These are phyloP conservation scores for Xylaria sp. DNA, from an alignment of 2,329 filamentous ascomycete species.

Conservation along the genomic window DNA sequence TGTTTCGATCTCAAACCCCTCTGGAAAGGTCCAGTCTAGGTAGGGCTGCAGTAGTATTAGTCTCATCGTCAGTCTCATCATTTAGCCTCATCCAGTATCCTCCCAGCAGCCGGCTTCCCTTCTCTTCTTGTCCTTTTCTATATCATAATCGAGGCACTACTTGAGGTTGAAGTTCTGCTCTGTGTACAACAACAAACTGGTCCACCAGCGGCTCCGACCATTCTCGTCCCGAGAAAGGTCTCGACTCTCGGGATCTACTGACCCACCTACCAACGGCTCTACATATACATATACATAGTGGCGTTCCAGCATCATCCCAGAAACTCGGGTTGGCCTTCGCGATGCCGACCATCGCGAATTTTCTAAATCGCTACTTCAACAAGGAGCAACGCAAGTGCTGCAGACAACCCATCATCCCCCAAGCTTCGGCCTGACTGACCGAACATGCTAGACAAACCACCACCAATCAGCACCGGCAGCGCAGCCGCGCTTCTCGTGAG, in stretches of 20 bases:
- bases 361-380: slow-evolving; percentile 45
- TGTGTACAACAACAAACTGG: too few relatives aligned
- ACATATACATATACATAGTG: too few relatives aligned
- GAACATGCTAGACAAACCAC: slow-evolving; percentile 48
- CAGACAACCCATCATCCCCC: not conserved
- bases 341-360: slow-evolving; percentile 47
- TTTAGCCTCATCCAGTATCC: too few relatives aligned
- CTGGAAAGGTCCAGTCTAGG: not conserved
- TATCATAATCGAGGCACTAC: not conserved
- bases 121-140: not conserved
- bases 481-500: slow-evolving; percentile 53
- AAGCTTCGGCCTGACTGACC: slow-evolving; percentile 36
- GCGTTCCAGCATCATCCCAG: slow-evolving; percentile 23
- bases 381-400: slow-evolving; percentile 47
- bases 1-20: not conserved
- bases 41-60: too few relatives aligned
- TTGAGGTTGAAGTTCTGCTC: not conserved
- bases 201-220: too few relatives aligned
- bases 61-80: not conserved
- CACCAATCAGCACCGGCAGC: slow-evolving; percentile 53
- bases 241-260: slow-evolving; percentile 19
- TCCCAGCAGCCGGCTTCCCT: not conserved
- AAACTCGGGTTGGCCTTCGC: slow-evolving; percentile 21
- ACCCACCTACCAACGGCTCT: slow-evolving; percentile 2
- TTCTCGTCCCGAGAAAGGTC: slow-evolving; percentile 27